phyloP scores from a whole-genome alignment of 106 monocot genomes.

The Iris macrosiphon region DNA sequence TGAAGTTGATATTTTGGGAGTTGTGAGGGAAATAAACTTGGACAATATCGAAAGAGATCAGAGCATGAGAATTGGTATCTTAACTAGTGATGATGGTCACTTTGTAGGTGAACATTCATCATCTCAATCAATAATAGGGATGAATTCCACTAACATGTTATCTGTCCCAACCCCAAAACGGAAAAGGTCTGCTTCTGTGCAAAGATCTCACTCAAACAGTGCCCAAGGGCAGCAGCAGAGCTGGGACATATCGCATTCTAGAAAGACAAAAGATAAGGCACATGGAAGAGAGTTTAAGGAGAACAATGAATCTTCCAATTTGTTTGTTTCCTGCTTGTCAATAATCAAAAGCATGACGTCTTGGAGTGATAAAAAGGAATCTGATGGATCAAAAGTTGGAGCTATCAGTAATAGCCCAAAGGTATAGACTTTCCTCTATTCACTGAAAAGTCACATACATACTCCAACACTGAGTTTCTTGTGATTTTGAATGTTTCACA shows the following conservation, averaged over 20 bases:
- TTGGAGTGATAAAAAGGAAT: constrained; percentile 39
- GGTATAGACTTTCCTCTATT: too few relatives aligned
- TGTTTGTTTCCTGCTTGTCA: constrained; percentile 24
- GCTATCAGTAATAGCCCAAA: constrained; percentile 15
- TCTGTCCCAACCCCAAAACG: constrained; percentile 45
- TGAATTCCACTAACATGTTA: constrained; percentile 3
- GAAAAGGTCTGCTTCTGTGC: constrained; percentile 45
- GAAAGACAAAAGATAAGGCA: constrained; percentile 3
- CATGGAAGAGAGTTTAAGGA: background rate
- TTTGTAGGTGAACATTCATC: constrained; percentile 1
- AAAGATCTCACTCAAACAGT: constrained; percentile 25
- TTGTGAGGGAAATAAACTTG: constrained; percentile 86
- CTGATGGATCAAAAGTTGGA: constrained; percentile 12
- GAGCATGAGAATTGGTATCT: constrained; percentile 10
- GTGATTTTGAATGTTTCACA: constrained; percentile 10
- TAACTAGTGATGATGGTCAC: constrained; percentile 7
- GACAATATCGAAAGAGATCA: constrained; percentile 30
- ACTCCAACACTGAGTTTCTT: background rate
- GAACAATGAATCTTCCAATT: constrained; percentile 24
- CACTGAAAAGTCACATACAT: too few relatives aligned
- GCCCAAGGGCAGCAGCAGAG: constrained; percentile 17
- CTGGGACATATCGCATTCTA: constrained; percentile 5
- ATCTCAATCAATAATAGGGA: constrained; percentile 18
- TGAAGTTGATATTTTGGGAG: constrained; percentile 76
- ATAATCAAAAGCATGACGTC: constrained; percentile 18